Evolutionary conservation across 1,139 yeast genomes (phyloP).

Genomic region (Sugiyamaella japonica): DNA sequence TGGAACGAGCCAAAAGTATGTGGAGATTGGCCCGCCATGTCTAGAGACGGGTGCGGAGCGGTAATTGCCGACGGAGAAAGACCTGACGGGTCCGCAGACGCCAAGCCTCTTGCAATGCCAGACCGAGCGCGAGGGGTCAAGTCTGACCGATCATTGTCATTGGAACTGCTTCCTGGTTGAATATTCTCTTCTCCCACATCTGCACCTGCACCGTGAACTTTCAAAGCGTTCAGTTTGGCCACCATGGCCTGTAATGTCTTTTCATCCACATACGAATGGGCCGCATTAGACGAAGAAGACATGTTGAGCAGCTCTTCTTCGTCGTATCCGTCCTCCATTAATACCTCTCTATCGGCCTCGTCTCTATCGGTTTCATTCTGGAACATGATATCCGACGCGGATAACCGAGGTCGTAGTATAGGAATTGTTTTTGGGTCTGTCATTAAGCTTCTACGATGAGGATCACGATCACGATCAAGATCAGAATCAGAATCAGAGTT

Average conservation of each 20-base stretch:
- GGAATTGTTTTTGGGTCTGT: constrained; percentile 17
- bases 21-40: constrained; percentile 18
- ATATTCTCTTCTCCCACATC: not conserved
- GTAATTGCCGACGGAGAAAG: not conserved
- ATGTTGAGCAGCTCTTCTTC: constrained; percentile 17
- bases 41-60: constrained; percentile 22
- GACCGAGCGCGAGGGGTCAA: not conserved
- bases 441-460: too few relatives aligned
- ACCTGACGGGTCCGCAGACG: not conserved
- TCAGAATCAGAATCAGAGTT: too few relatives aligned
- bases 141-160: not conserved
- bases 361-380: constrained; percentile 17
- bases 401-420: constrained; percentile 10
- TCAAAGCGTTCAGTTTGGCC: constrained; percentile 63
- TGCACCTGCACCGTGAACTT: constrained; percentile 19
- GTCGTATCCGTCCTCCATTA: constrained; percentile 18
- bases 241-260: constrained; percentile 65
- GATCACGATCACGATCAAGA: too few relatives aligned
- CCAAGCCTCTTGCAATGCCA: not conserved
- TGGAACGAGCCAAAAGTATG: constrained; percentile 24
- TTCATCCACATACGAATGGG: constrained; percentile 64
- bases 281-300: constrained; percentile 21
- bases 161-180: not conserved
- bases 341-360: constrained; percentile 20
- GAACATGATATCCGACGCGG: constrained; percentile 18